These are phyloP conservation scores for Gliomastix tumulicola DNA, from an alignment of 2,329 filamentous ascomycete species.

Conservation along the genomic window DNA sequence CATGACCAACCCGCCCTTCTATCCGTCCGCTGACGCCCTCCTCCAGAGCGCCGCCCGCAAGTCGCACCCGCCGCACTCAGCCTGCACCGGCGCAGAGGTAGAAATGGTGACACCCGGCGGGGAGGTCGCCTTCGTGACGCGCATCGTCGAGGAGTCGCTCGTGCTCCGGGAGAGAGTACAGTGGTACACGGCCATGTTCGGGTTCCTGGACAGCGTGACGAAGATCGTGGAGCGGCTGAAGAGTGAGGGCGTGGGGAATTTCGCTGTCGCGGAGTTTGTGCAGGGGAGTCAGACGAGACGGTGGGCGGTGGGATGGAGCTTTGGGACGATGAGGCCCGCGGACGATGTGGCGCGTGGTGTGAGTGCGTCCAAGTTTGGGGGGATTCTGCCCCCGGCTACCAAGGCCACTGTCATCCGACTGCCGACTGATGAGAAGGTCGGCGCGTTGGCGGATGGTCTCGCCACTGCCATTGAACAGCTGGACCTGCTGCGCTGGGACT, in stretches of 20 bases:
- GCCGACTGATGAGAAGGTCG: background rate
- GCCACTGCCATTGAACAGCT: conserved; percentile 44
- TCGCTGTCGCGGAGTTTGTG: conserved; percentile 71
- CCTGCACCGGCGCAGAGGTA: conserved; percentile 66
- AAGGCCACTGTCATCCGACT: conserved; percentile 27
- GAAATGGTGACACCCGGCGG: conserved; percentile 86
- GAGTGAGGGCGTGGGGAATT: conserved; percentile 60
- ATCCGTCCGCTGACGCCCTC: conserved; percentile 67
- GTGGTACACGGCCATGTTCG: conserved; percentile 92
- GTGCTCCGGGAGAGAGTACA: conserved; percentile 51
- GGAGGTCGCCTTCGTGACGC: conserved; percentile 66
- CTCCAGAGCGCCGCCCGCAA: conserved; percentile 58
- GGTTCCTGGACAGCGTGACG: conserved; percentile 66
- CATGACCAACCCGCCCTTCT: conserved; percentile 96
- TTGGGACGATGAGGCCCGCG: conserved; percentile 56
- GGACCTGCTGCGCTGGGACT: conserved; percentile 56
- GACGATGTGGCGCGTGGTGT: conserved; percentile 36
- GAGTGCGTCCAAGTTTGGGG: conserved; percentile 15
- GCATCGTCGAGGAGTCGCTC: conserved; percentile 66
- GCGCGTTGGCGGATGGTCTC: conserved; percentile 22
- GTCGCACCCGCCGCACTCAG: conserved; percentile 58
- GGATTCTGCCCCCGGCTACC: conserved; percentile 30
- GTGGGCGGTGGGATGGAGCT: conserved; percentile 90
- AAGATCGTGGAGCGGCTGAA: conserved; percentile 53
- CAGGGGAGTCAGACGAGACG: conserved; percentile 73